phyloP scores from a whole-genome alignment of 345 rosid genomes.

The Eucalyptus erythrocorys region DNA sequence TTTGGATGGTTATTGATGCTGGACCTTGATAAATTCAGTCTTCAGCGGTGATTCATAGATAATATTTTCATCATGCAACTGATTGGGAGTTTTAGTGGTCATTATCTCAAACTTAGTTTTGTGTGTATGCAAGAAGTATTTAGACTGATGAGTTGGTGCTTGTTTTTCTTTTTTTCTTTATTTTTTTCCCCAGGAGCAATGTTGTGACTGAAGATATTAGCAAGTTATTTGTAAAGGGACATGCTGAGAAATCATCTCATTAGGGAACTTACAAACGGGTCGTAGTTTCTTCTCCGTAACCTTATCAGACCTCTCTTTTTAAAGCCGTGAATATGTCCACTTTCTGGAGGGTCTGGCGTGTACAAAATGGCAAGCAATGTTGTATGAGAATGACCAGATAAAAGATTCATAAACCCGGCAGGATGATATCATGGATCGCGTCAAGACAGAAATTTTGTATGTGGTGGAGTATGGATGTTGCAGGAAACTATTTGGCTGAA shows the following conservation, averaged over 20 bases:
- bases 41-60: neutral
- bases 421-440: neutral
- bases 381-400: neutral
- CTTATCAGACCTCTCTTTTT: neutral
- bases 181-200: constrained; percentile 54
- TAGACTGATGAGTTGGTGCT: neutral
- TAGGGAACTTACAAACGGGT: constrained; percentile 2
- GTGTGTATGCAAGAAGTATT: neutral
- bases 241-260: constrained; percentile 22
- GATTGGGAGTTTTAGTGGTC: neutral
- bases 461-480: neutral
- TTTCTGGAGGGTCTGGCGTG: neutral
- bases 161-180: neutral
- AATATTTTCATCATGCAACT: neutral
- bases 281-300: neutral
- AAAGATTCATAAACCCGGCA: neutral
- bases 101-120: neutral
- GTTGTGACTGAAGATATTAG: constrained; percentile 89
- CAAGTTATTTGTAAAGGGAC: constrained; percentile 64
- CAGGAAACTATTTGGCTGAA: neutral
- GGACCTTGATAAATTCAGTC: neutral
- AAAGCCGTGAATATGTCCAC: neutral
- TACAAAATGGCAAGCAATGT: neutral
- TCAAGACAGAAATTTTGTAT: neutral
- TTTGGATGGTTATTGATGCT: neutral